Evolutionary conservation across 768 basidiomycete species (phyloP), one percentile per base, ranked within the genome.

Genomic region (Zangia roseola): DNA sequence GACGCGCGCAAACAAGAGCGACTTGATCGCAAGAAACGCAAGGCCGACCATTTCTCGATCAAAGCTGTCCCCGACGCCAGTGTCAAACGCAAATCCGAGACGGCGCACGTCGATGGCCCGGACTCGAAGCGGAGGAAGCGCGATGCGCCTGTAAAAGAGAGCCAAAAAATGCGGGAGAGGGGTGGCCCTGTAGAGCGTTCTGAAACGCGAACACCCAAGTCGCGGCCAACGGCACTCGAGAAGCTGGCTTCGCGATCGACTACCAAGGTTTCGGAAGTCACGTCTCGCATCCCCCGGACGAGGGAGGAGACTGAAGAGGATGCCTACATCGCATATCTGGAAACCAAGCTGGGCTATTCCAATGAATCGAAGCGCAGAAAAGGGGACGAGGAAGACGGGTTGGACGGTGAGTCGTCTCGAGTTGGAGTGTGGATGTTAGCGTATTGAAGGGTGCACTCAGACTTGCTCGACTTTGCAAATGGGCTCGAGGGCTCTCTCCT

Each of bases 271-370:
- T 28, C 45, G 0, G 39, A 49, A 25, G 34, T 33, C 0, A 40
- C 47, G 9, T 40, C 43, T 0, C 62, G 48, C 3, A 21, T 46
- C 2, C 56, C 69, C 21, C 71, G 66, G 21, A 67, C 67, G 6
- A 71, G 63, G 26, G 69, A 71, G 48, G 80, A 90, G 52, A 68
- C 74, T 25, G 78, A 86, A 28, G 94, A 98, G 57, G 93, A 94
- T 59, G 77, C 78, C 0, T 91, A 94, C 61, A 97, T 97, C 37
- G 77, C 83, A 0, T 84, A 88, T 69, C 71, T 97, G 10, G 94
- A 97, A 65, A 73, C 77, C 0, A 86, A 84, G 64, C 77, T 97
- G 16, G 84, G 88, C 4, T 74, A 84, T 37, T 10, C 57, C 43
- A 65, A 30, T 71, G 76, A 49, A 62, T 70, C 38, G 67, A 73